Percentiles rank a stretch among this genome's conserved stretches.
Conservation (phyloP, 2,329 filamentous ascomycete species). For the Ophiostoma angusticollis region DNA sequence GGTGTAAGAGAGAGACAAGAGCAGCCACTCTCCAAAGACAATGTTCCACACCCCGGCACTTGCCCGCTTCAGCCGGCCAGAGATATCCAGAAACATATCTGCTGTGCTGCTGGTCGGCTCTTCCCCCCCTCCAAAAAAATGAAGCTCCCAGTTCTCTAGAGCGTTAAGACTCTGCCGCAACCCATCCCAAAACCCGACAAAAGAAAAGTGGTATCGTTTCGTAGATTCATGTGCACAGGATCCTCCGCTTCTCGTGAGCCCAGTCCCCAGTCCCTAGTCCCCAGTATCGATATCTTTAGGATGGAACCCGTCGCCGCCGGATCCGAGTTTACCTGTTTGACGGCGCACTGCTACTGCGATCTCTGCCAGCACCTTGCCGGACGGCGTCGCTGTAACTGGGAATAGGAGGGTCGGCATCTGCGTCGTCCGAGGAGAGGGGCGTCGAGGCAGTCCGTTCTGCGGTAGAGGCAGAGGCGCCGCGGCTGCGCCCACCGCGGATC, state of each 20-base stretch:
- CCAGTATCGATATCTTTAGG: neutral
- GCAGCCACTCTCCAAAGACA: neutral
- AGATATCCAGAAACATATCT: too few species aligned
- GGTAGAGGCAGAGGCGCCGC: conserved; percentile 36
- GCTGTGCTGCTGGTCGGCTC: too few species aligned
- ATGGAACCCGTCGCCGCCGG: neutral
- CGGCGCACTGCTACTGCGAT: conserved; percentile 29
- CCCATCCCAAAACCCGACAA: conserved; percentile 1
- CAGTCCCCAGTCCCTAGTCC: too few species aligned
- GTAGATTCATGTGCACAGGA: conserved; percentile 12
- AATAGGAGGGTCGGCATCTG: conserved; percentile 46
- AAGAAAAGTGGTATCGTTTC: conserved; percentile 14
- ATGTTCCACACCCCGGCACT: neutral
- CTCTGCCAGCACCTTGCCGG: conserved; percentile 35
- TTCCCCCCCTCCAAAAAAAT: too few species aligned
- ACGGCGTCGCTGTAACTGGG: conserved; percentile 74
- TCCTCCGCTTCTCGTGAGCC: conserved; percentile 2
- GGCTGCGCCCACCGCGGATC: conserved; percentile 36
- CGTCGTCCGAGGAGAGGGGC: conserved; percentile 9
- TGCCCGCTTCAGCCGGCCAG: too few species aligned
- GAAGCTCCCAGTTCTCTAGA: neutral
- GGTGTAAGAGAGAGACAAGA: neutral
- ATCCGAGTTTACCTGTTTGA: conserved; percentile 1
- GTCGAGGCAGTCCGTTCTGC: conserved; percentile 10
- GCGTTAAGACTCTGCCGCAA: too few species aligned